Percentiles rank a stretch among this genome's conserved stretches.
These are phyloP conservation scores for Solanum megistacrolobum DNA, from an alignment of 257 asterid species.

Conservation along the genomic window DNA sequence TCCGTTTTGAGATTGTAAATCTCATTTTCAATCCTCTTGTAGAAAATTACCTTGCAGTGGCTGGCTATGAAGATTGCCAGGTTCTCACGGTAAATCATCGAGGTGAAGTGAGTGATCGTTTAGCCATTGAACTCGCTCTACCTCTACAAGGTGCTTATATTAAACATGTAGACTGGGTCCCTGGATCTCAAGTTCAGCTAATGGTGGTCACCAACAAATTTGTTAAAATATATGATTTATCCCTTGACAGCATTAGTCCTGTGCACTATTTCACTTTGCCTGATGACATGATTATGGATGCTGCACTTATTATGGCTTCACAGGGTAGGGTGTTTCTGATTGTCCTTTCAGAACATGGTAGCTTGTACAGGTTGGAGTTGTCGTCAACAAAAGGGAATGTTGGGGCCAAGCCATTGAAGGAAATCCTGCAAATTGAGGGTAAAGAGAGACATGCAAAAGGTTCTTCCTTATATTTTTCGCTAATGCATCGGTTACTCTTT, in stretches of 20 bases:
- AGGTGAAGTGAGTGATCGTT: constrained; percentile 95
- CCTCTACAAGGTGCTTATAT: constrained; percentile 98
- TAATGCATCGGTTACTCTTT: constrained; percentile 77
- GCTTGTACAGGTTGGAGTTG: constrained; percentile 81
- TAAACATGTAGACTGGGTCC: constrained; percentile 90
- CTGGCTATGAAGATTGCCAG: constrained; percentile 99
- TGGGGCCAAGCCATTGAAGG: constrained; percentile 81
- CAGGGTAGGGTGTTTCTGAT: constrained; percentile 65
- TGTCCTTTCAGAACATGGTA: constrained; percentile 78
- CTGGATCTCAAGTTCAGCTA: constrained; percentile 95
- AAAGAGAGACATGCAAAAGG: constrained; percentile 53
- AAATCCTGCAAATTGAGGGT: constrained; percentile 62
- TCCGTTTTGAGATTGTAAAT: constrained; percentile 94
- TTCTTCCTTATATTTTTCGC: constrained; percentile 63
- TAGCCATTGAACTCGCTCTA: constrained; percentile 92
- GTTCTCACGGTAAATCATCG: constrained; percentile 90
- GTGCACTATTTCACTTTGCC: constrained; percentile 78
- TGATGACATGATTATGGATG: constrained; percentile 74
- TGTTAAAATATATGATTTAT: constrained; percentile 86
- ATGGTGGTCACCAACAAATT: constrained; percentile 93
- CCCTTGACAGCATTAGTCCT: constrained; percentile 95
- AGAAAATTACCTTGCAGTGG: constrained; percentile 89
- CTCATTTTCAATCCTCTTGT: constrained; percentile 74
- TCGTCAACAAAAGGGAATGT: constrained; percentile 72
- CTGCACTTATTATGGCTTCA: constrained; percentile 69